Evolutionary conservation across 441 rosid species (phyloP).

Genomic region (Aleurites moluccanus): DNA sequence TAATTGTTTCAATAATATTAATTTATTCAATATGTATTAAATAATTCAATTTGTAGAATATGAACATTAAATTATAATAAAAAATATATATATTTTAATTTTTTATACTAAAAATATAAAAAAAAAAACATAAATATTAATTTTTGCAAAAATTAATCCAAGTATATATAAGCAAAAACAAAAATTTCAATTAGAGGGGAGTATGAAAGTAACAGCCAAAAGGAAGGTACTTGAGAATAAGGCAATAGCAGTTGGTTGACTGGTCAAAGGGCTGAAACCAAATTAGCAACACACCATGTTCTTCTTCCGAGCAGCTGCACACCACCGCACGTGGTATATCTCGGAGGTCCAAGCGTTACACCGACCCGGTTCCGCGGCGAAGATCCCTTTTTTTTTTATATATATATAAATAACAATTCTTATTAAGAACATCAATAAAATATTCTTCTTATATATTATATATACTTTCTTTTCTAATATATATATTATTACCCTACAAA

Average conservation of each 20-base stretch:
- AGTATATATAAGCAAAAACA: too few relatives aligned
- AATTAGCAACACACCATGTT: constrained; percentile 37
- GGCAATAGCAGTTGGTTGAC: constrained; percentile 26
- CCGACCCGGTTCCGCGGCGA: constrained; percentile 35
- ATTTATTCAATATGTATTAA: too few relatives aligned
- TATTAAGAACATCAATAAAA: neutral
- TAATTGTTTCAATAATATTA: too few relatives aligned
- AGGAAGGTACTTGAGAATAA: neutral
- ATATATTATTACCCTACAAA: neutral
- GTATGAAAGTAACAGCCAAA: neutral
- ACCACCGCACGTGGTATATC: constrained; percentile 39
- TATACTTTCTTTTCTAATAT: neutral
- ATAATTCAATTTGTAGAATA: too few relatives aligned
- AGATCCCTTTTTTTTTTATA: neutral
- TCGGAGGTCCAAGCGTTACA: constrained; percentile 28
- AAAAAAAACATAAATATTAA: neutral
- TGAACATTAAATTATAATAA: too few relatives aligned
- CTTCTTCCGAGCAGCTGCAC: constrained; percentile 26
- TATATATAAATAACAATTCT: neutral
- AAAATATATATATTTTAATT: too few relatives aligned
- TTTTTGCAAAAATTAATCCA: neutral
- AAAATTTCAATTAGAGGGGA: neutral
- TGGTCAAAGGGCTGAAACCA: constrained; percentile 31
- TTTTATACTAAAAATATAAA: too few relatives aligned
- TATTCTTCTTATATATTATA: neutral